A percentile compares a stretch with the other conserved stretches of the same genome.
Evolutionary conservation across 768 basidiomycete genomes (phyloP).

Genomic region (Lentinula raphanica): DNA sequence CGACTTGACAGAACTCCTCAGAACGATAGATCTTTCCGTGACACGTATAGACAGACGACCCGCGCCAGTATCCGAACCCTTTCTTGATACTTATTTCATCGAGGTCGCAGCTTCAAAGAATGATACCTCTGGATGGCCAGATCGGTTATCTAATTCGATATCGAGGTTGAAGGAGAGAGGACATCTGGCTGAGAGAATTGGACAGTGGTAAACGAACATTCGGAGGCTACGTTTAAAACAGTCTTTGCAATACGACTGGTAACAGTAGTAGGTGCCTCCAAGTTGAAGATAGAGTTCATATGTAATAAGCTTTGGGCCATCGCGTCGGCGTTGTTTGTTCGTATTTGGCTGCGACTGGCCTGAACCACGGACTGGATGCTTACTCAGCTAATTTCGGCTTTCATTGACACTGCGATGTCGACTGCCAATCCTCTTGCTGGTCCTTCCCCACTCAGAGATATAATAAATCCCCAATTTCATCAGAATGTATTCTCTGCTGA

Average conservation of each 20-base stretch:
- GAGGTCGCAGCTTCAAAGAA: conserved; percentile 37
- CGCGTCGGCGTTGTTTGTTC: neutral
- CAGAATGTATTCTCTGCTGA: conserved; percentile 88
- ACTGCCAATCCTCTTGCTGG: conserved; percentile 48
- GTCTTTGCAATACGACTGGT: too few species aligned
- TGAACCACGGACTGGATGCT: neutral
- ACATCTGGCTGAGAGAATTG: conserved; percentile 31
- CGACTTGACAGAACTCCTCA: neutral
- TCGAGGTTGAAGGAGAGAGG: neutral
- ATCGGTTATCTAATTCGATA: neutral
- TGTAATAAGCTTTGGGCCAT: too few species aligned
- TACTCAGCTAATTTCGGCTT: neutral
- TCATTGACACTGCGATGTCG: conserved; percentile 22
- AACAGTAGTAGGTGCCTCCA: too few species aligned
- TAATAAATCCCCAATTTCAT: conserved; percentile 88
- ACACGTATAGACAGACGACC: conserved; percentile 65
- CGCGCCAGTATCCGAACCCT: conserved; percentile 36
- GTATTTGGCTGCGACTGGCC: neutral
- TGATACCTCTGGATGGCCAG: neutral
- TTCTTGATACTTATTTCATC: conserved; percentile 59
- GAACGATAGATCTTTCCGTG: conserved; percentile 29
- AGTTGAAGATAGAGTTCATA: too few species aligned
- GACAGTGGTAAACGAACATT: conserved; percentile 38
- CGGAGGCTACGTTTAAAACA: neutral
- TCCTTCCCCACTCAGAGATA: conserved; percentile 57